Evolutionary conservation across 345 rosid genomes (phyloP).

Genomic region (Camelina sativa): DNA sequence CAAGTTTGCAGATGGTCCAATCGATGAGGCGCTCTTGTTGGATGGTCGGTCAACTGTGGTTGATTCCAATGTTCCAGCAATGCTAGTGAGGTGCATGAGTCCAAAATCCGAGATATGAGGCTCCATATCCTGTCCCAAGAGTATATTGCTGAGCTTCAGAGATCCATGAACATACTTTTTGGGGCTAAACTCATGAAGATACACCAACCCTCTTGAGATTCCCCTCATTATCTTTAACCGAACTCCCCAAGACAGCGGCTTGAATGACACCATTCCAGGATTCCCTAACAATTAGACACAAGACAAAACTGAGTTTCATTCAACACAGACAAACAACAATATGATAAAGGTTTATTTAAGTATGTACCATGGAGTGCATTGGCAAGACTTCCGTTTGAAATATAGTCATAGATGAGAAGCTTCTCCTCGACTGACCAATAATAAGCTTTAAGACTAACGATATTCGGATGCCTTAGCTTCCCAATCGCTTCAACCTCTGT

Average conservation of each 20-base stretch:
- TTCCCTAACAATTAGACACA: constrained; percentile 53
- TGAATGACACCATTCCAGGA: constrained; percentile 66
- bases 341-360: neutral
- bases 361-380: constrained; percentile 70
- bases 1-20: constrained; percentile 51
- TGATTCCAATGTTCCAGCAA: constrained; percentile 74
- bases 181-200: constrained; percentile 89
- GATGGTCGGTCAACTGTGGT: constrained; percentile 56
- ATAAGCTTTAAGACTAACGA: constrained; percentile 83
- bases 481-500: constrained; percentile 94
- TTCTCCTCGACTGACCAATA: constrained; percentile 98
- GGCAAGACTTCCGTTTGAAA: constrained; percentile 82
- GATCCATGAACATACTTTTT: constrained; percentile 93
- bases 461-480: constrained; percentile 84
- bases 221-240: constrained; percentile 81
- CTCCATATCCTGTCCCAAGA: constrained; percentile 75
- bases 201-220: constrained; percentile 73
- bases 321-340: constrained; percentile 9
- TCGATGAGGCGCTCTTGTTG: constrained; percentile 49
- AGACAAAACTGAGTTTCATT: constrained; percentile 4
- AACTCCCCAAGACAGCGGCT: constrained; percentile 71
- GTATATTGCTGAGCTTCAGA: constrained; percentile 75
- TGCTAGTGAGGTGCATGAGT: constrained; percentile 86
- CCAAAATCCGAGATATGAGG: constrained; percentile 87
- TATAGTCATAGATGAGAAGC: constrained; percentile 82